Evolutionary conservation across 1,139 yeast species (phyloP).

Genomic region (Debaryomyces psychrophilus): DNA sequence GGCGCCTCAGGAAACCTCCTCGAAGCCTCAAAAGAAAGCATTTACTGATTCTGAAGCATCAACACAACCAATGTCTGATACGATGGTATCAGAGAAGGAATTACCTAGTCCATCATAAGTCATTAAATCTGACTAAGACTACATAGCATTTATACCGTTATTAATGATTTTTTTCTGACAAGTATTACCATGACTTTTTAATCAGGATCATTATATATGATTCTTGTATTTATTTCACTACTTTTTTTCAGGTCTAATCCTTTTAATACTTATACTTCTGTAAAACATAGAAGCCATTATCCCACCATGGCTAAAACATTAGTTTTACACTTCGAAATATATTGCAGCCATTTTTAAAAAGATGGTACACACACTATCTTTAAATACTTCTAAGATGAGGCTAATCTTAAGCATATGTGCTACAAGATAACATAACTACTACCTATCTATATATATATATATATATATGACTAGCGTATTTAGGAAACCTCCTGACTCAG

Average conservation of each 20-base stretch:
- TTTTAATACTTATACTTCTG: too few species aligned
- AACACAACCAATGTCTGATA: background rate
- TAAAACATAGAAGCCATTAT: too few species aligned
- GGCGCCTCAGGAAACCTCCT: slow-evolving; percentile 7
- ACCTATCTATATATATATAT: background rate
- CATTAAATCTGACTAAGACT: background rate
- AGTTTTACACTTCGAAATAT: too few species aligned
- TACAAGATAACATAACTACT: background rate
- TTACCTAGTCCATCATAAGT: background rate
- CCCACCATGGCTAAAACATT: too few species aligned
- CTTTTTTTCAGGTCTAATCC: too few species aligned
- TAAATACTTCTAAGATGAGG: slow-evolving; percentile 1
- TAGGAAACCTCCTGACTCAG: slow-evolving; percentile 40
- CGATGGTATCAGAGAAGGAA: background rate
- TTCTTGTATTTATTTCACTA: too few species aligned
- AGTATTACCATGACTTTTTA: too few species aligned
- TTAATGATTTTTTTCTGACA: too few species aligned
- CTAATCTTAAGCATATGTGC: background rate
- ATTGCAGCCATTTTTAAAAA: too few species aligned
- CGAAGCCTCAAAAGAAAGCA: slow-evolving; percentile 12
- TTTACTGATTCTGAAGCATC: background rate
- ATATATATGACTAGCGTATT: slow-evolving; percentile 34
- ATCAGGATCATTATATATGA: too few species aligned
- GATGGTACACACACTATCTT: too few species aligned
- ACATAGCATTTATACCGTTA: too few species aligned